These are phyloP conservation scores for Ascochyta pisi DNA, from an alignment of 2,329 filamentous ascomycete genomes.

Conservation along the genomic window DNA sequence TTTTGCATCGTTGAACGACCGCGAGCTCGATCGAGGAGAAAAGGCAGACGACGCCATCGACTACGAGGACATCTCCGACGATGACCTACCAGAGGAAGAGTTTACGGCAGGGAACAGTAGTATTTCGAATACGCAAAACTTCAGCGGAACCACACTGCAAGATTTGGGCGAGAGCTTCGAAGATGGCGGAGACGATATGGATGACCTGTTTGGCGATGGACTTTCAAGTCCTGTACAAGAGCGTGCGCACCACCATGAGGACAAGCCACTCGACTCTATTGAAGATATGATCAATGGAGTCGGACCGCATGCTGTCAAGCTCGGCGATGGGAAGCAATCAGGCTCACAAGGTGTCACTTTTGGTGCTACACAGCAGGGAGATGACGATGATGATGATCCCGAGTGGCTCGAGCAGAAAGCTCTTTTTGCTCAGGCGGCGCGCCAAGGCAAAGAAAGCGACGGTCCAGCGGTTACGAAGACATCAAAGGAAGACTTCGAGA, in stretches of 20 bases:
- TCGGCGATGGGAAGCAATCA: conserved; percentile 25
- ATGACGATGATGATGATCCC: conserved; percentile 44
- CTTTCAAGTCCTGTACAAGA: conserved; percentile 36
- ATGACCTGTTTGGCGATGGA: conserved; percentile 42
- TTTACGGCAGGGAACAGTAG: conserved; percentile 29
- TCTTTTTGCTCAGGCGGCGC: conserved; percentile 41
- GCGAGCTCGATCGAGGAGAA: conserved; percentile 61
- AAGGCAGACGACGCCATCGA: conserved; percentile 95
- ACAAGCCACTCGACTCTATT: conserved; percentile 49
- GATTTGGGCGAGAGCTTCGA: conserved; percentile 57
- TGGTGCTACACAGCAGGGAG: conserved; percentile 25
- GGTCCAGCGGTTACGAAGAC: conserved; percentile 74
- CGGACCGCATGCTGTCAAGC: conserved; percentile 7
- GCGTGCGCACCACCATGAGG: conserved; percentile 41
- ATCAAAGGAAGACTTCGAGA: conserved; percentile 76
- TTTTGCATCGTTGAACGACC: conserved; percentile 35
- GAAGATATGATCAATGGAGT: conserved; percentile 22
- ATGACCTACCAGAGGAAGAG: conserved; percentile 82
- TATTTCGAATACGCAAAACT: conserved; percentile 28
- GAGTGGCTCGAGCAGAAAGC: conserved; percentile 45
- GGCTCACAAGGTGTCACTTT: conserved; percentile 27
- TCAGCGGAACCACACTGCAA: conserved; percentile 44
- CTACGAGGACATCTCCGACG: conserved; percentile 89
- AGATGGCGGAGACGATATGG: conserved; percentile 15
- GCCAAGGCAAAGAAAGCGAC: conserved; percentile 48